Evolutionary conservation across 495 filamentous ascomycete species (phyloP).

Genomic region (Neurospora terricola): DNA sequence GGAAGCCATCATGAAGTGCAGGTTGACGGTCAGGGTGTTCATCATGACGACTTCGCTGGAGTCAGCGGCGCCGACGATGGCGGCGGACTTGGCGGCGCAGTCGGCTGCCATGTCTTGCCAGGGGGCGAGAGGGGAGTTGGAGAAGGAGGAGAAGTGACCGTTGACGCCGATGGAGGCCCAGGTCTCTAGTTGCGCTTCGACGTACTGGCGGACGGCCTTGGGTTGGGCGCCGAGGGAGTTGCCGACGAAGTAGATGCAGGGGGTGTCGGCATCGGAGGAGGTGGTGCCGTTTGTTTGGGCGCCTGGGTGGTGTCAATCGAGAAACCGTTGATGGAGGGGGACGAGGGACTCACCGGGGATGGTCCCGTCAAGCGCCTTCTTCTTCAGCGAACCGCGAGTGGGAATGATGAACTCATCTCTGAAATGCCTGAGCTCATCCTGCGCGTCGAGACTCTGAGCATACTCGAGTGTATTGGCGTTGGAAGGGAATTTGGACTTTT

Average conservation of each 20-base stretch:
- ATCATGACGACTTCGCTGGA: conserved; percentile 75
- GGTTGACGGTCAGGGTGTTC: conserved; percentile 80
- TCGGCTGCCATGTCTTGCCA: conserved; percentile 73
- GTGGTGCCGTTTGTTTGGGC: neutral
- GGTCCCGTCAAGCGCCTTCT: conserved; percentile 45
- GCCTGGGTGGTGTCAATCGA: conserved; percentile 1
- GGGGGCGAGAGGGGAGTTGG: conserved; percentile 52
- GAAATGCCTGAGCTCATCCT: conserved; percentile 57
- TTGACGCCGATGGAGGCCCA: conserved; percentile 85
- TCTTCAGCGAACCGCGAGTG: conserved; percentile 54
- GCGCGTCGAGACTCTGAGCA: conserved; percentile 43
- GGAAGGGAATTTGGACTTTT: conserved; percentile 8
- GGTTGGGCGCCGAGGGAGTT: conserved; percentile 91
- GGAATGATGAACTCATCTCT: conserved; percentile 74
- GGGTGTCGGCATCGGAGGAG: conserved; percentile 22
- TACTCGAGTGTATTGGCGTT: conserved; percentile 10
- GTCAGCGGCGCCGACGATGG: conserved; percentile 63
- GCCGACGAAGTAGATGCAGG: conserved; percentile 78
- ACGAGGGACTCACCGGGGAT: conserved; percentile 20
- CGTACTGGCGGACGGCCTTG: conserved; percentile 48
- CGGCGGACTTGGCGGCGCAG: conserved; percentile 60
- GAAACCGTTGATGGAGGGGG: too few species aligned
- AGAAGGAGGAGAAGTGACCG: conserved; percentile 72
- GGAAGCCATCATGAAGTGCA: conserved; percentile 79
- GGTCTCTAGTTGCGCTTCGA: conserved; percentile 65